Conservation (phyloP, 2,329 filamentous ascomycete species). For the Sarocladium oryzae region DNA sequence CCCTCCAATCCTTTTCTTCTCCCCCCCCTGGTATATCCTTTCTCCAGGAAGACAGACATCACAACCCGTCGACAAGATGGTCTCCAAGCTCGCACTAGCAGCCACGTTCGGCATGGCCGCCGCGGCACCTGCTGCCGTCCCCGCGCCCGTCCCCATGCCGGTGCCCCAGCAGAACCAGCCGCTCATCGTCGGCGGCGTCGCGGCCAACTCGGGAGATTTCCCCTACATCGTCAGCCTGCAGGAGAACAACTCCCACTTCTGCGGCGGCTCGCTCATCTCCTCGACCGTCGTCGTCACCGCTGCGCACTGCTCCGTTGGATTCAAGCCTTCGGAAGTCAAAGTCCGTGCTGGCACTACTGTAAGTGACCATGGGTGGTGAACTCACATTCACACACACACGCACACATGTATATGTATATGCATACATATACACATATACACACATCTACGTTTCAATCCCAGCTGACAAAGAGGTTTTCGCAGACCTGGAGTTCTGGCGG, state of each 20-base stretch:
- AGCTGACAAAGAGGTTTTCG: too few relatives aligned
- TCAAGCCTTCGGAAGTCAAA: constrained; percentile 13
- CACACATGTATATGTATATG: too few relatives aligned
- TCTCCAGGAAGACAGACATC: too few relatives aligned
- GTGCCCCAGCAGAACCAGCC: neutral
- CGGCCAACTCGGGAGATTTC: constrained; percentile 21
- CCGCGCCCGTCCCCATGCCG: neutral
- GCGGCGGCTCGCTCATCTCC: constrained; percentile 23
- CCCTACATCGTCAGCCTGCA: constrained; percentile 25
- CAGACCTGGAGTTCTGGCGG: constrained; percentile 18
- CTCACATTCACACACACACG: too few relatives aligned
- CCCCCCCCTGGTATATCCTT: too few relatives aligned
- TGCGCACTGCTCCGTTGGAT: constrained; percentile 22
- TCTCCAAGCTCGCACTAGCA: neutral
- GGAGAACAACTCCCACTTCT: constrained; percentile 16
- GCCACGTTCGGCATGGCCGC: neutral
- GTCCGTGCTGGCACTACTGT: constrained; percentile 23
- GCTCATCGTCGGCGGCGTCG: constrained; percentile 20
- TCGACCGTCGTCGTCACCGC: constrained; percentile 26
- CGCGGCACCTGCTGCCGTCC: neutral
- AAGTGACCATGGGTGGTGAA: too few relatives aligned
- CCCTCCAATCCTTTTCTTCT: too few relatives aligned
- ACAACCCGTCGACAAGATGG: neutral
- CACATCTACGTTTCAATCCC: too few relatives aligned
- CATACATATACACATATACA: too few relatives aligned